Evolutionary conservation across 2,329 filamentous ascomycete genomes (phyloP), one percentile per base, ranked within the genome.

Genomic region (Stachybotrys elegans): DNA sequence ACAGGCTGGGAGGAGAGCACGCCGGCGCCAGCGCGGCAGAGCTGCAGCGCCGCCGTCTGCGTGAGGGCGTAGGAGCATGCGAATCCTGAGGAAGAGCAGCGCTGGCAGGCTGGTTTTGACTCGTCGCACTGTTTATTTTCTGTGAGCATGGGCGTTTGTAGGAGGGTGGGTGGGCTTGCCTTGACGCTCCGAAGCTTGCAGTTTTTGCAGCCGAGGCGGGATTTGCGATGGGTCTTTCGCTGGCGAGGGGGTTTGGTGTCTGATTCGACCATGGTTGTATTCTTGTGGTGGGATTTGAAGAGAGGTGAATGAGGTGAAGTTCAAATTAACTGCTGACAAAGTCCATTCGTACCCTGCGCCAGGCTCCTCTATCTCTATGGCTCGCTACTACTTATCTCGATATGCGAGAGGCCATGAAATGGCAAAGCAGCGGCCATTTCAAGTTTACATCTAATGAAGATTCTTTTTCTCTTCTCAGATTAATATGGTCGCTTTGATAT

Each of bases 171-270:
- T 47, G 48, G 17, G 40, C 59, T 54, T 57, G 71, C 74, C 64
- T 79, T 79, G 40, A 78, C 67, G 42, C 71, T 65, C 25, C 75
- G 64, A 17, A 78, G 53, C 51, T 79, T 79, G 56, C 78, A 81
- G 50, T 79, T 80, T 4, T 67, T 68, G 50, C 77, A 80, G 2
- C 77, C 76, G 14, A 65, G 61, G n/a, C 73, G 65, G 2, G 75
- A 79, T 51, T 80, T 80, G 20, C 62, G 71, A 50, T 81, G 77
- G 4, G 60, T 35, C 36, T 58, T 65, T 22, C 65, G 61, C 40
- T 59, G 55, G 12, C 59, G 60, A n/a, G 40, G 34, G 5, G 43
- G 38, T n/a, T n/a, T n/a, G n/a, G n/a, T n/a, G n/a, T n/a, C n/a
- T n/a, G n/a, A n/a, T n/a, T n/a, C n/a, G n/a, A n/a, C n/a, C n/a